Evolutionary conservation across 2,329 filamentous ascomycete genomes (phyloP).

Genomic region (Aspergillus sp.): DNA sequence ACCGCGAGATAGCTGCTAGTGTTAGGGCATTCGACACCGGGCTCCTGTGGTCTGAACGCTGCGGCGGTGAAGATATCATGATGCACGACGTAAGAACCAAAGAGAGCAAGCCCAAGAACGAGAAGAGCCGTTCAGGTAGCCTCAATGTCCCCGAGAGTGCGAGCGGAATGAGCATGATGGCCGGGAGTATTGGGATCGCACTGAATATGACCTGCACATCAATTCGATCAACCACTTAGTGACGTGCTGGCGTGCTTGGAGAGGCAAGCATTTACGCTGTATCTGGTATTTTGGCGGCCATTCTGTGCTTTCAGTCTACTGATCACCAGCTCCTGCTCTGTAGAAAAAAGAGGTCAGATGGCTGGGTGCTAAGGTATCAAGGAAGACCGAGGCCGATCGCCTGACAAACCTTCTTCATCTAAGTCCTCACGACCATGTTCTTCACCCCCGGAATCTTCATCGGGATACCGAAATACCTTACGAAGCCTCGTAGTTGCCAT

Average conservation of each 20-base stretch:
- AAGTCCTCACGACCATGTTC: constrained; percentile 61
- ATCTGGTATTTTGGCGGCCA: constrained; percentile 40
- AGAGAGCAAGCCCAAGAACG: constrained; percentile 35
- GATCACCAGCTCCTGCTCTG: constrained; percentile 46
- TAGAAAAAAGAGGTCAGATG: background rate
- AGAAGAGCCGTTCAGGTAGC: constrained; percentile 25
- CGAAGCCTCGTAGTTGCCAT: constrained; percentile 66
- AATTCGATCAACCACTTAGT: background rate
- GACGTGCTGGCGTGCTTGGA: background rate
- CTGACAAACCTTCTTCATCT: constrained; percentile 68
- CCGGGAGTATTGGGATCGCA: constrained; percentile 34
- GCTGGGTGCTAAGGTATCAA: background rate
- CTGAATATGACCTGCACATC: constrained; percentile 34
- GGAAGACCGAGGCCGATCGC: background rate
- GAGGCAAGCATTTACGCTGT: constrained; percentile 32
- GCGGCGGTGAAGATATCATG: constrained; percentile 33
- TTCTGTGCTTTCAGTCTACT: constrained; percentile 35
- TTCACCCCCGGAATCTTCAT: constrained; percentile 53
- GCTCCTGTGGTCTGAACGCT: constrained; percentile 27
- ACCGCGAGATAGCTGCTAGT: constrained; percentile 18
- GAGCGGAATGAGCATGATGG: constrained; percentile 31
- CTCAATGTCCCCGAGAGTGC: constrained; percentile 25
- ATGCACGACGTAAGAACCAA: constrained; percentile 39
- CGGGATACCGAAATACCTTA: constrained; percentile 73
- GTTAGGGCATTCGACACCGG: constrained; percentile 25